Evolutionary conservation across 164 flowering plant genomes (phyloP).

Genomic region (Akebia trifoliata): DNA sequence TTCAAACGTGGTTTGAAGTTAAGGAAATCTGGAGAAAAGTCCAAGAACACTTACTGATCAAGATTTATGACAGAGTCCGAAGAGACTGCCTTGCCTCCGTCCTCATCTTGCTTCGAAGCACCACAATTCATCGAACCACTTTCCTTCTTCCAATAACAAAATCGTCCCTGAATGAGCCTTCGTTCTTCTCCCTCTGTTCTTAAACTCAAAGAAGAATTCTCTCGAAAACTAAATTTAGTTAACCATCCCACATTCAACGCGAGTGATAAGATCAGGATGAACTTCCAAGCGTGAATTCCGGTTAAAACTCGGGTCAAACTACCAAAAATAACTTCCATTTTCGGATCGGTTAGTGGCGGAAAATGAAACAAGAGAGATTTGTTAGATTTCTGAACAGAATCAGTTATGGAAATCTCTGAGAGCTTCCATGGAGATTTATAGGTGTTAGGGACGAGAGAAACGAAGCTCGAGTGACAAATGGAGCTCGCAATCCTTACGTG

Average conservation of each 20-base stretch:
- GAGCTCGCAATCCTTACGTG: not conserved
- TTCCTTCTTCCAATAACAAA: not conserved
- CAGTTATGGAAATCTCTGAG: not conserved
- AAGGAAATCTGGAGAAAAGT: too few species aligned
- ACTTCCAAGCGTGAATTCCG: slow-evolving; percentile 23
- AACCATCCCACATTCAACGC: slow-evolving; percentile 50
- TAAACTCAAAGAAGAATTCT: not conserved
- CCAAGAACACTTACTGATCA: slow-evolving; percentile 60
- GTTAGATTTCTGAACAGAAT: not conserved
- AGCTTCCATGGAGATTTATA: not conserved
- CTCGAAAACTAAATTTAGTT: too few species aligned
- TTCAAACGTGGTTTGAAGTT: too few species aligned
- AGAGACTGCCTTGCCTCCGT: slow-evolving; percentile 17
- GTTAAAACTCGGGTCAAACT: slow-evolving; percentile 12
- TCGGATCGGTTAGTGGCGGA: not conserved
- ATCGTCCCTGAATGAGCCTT: too few species aligned
- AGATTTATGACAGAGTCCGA: slow-evolving; percentile 46
- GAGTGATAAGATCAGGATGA: slow-evolving; percentile 43
- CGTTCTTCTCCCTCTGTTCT: not conserved
- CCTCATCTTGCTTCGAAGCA: slow-evolving; percentile 8
- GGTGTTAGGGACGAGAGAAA: not conserved
- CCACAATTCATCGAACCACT: not conserved
- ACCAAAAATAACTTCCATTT: not conserved
- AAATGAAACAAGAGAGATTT: not conserved
- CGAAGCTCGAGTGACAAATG: not conserved